Evolutionary conservation across 176 grass and related monocot species (phyloP), one percentile per base, ranked within the genome.

Genomic region (Musa beccarii): DNA sequence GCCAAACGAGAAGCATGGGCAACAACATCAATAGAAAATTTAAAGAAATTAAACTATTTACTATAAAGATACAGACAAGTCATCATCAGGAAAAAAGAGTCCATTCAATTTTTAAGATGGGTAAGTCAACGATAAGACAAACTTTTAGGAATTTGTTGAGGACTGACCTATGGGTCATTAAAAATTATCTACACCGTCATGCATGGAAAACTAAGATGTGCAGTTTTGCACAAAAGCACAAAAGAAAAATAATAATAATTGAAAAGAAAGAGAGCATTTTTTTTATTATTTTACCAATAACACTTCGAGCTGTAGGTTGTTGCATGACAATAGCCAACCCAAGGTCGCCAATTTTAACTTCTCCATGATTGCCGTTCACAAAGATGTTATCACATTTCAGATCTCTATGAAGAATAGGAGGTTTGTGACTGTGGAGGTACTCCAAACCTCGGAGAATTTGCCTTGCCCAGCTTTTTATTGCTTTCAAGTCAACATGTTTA

Each of bases 351-450:
- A 96, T 96, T 78, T 96, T 96, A 84, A 96, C 79, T 81, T 96
- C 82, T 72, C 92, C 92, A 72, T 92, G 84, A 77, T 96, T 96
- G 16, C 92, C 92, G 61, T 96, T 96, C 23, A 96, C 83, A 89
- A 96, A 89, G 81, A 96, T 92, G 76, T 96, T 96, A 76, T 96
- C 89, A 34, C 92, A 96, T 66, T 96, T 96, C 54, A 96, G 68
- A 76, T 96, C 92, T 92, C 89, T 89, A 76, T 92, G 92, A 68
- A 96, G 82, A 79, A 96, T 72, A 25, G 92, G 92, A 89, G 92
- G 89, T 56, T 89, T 76, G 26, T 92, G 92, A 24, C 80, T 75
- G 56, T 96, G 92, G 49, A 96, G 82, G 84, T 87, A 96, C 54
- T 87, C 86, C 74, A 96, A 64, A 22, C 92, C 86, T 66, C 68